Conservation (phyloP, 331 rosid genomes). For the Erythrophleum ivorense region DNA sequence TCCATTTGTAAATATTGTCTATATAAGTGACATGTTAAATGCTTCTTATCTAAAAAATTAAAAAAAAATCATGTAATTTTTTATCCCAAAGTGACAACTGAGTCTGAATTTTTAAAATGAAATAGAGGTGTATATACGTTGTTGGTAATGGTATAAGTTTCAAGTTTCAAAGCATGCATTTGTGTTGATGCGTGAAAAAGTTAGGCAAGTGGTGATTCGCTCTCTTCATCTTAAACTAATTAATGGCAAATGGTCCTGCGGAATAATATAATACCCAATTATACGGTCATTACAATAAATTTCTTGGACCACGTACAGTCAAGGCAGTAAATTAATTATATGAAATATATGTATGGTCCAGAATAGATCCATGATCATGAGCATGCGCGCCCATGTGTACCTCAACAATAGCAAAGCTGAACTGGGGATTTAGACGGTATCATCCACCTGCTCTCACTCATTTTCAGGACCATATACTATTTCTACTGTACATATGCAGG, state of each 20-base stretch:
- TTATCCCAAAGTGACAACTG: neutral
- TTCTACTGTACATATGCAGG: neutral
- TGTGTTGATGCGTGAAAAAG: neutral
- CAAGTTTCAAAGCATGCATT: neutral
- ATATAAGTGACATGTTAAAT: neutral
- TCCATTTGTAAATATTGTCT: neutral
- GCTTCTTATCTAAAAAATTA: neutral
- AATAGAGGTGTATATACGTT: neutral
- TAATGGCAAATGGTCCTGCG: slow-evolving; percentile 73
- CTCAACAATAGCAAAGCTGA: slow-evolving; percentile 36
- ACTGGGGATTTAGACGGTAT: slow-evolving; percentile 43
- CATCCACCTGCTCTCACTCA: slow-evolving; percentile 51
- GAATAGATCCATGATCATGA: slow-evolving; percentile 28
- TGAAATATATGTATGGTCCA: slow-evolving; percentile 54
- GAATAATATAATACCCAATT: slow-evolving; percentile 51
- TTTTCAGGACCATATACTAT: slow-evolving; percentile 67
- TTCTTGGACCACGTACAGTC: slow-evolving; percentile 63
- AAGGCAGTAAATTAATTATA: slow-evolving; percentile 46
- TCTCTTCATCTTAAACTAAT: slow-evolving; percentile 54
- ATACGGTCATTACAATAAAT: slow-evolving; percentile 58
- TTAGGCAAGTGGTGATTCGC: slow-evolving; percentile 26
- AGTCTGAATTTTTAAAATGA: slow-evolving; percentile 3
- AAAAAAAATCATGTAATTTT: neutral
- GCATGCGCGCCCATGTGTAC: slow-evolving; percentile 64
- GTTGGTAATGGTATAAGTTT: neutral